These are phyloP conservation scores for Ascochyta rabiei DNA, from an alignment of 2,329 filamentous ascomycete species.

Conservation along the genomic window DNA sequence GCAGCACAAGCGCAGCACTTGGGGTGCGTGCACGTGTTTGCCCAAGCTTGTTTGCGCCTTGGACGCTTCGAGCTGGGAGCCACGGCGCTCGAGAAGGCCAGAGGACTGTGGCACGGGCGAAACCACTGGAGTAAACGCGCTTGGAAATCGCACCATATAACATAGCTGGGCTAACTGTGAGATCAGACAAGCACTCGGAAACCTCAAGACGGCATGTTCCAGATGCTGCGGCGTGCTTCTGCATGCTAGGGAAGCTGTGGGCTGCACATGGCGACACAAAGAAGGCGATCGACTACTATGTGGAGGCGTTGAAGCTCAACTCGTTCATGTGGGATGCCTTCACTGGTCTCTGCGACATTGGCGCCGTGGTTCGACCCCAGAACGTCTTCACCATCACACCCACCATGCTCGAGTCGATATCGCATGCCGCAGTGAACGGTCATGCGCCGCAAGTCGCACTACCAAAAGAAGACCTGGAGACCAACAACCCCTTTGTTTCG, in stretches of 20 bases:
- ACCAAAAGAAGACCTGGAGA: constrained; percentile 29
- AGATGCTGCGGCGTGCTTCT: constrained; percentile 83
- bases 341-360: constrained; percentile 80
- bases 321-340: constrained; percentile 99
- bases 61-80: constrained; percentile 83
- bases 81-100: constrained; percentile 80
- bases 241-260: constrained; percentile 86
- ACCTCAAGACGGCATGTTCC: constrained; percentile 75
- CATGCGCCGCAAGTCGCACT: constrained; percentile 18
- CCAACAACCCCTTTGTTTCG: constrained; percentile 39
- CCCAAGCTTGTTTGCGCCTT: constrained; percentile 82
- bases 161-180: constrained; percentile 17
- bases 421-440: constrained; percentile 33
- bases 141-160: neutral
- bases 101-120: constrained; percentile 74
- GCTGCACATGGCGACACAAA: constrained; percentile 78
- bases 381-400: constrained; percentile 84
- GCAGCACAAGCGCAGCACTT: constrained; percentile 76
- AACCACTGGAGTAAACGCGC: constrained; percentile 73
- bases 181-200: constrained; percentile 72
- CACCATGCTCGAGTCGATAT: constrained; percentile 63
- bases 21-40: constrained; percentile 89
- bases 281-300: constrained; percentile 84
- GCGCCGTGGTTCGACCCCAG: constrained; percentile 76
- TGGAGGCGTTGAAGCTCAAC: constrained; percentile 86